phyloP scores from a whole-genome alignment of 495 filamentous ascomycete genomes.

The Daldinia childiae region DNA sequence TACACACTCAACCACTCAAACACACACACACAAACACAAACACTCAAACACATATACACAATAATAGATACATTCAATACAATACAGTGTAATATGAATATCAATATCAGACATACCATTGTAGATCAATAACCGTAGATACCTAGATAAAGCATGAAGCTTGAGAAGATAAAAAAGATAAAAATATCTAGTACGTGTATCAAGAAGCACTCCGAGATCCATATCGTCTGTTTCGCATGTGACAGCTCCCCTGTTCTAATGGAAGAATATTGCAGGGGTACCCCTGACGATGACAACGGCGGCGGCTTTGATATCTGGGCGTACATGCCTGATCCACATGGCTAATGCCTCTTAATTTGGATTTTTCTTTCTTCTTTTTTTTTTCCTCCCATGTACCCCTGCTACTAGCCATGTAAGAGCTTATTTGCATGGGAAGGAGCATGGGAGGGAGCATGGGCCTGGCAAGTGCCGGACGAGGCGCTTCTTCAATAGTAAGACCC shows the following conservation, averaged over 20 bases:
- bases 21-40: not conserved
- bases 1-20: too few species aligned
- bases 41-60: not conserved
- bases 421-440: too few species aligned
- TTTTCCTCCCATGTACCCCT: not conserved
- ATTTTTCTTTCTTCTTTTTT: not conserved
- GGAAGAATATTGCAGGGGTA: constrained; percentile 2
- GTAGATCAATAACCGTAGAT: not conserved
- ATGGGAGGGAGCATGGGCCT: not conserved
- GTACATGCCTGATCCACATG: constrained; percentile 23
- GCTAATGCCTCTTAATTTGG: not conserved
- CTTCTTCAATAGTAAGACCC: not conserved
- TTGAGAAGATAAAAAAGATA: constrained; percentile 32
- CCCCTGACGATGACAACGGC: constrained; percentile 30
- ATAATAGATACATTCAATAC: not conserved
- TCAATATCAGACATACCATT: not conserved
- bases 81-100: not conserved
- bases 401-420: constrained; percentile 8
- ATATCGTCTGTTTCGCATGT: constrained; percentile 41
- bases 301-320: constrained; percentile 20
- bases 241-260: constrained; percentile 7
- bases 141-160: constrained; percentile 24
- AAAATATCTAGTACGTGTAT: constrained; percentile 32
- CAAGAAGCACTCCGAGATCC: constrained; percentile 32
- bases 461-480: not conserved